Evolutionary conservation across 75 land plant genomes (phyloP), one percentile per base, ranked within the genome.

Genomic region (Picea glauca): DNA sequence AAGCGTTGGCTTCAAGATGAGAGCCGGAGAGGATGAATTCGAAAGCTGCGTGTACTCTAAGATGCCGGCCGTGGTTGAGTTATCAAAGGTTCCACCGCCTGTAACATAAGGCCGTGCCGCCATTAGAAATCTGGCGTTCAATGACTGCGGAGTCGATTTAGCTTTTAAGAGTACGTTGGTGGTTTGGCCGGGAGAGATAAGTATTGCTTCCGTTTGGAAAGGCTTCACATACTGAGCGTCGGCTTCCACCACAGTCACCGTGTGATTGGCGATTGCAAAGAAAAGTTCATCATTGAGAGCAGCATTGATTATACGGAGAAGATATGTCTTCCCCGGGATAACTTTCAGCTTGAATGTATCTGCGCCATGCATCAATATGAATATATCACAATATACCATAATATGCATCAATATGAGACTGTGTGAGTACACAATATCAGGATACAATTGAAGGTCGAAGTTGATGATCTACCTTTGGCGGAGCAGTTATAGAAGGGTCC

Each of bases 401-500:
- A 38, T 38, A 35, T 35, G 38, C 38, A 35, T 35, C 38, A 3
- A 35, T 35, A 35, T 35, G 38, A 3, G 13, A 13, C 12, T 30
- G 38, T 26, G 3, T 3, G 1, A 35, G 3, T 35, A 35, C 38
- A 35, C 3, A 43, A 4, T 43, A 4, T 43, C 3, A 4, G 46
- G 46, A 46, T 46, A 5, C 6, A 46, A 46, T 46, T 46, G 50
- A 46, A 46, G 50, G 50, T 46, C 50, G 50, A 46, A 46, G 6
- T 46, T 46, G 50, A 46, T 46, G 31, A 23, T 20, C 15, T 33
- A 73, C 54, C 46, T n/a, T 75, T 63, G 18, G 79, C 73, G 12
- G 94, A 90, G 72, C 90, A 84, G 58, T 90, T 88, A 78, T 88
- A 92, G 7, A 77, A 76, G 0, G 88, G 87, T 56, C 94, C 94